Evolutionary conservation across 2,329 filamentous ascomycete genomes (phyloP), one percentile per base, ranked within the genome.

Genomic region (Coniochaeta pulveracea): DNA sequence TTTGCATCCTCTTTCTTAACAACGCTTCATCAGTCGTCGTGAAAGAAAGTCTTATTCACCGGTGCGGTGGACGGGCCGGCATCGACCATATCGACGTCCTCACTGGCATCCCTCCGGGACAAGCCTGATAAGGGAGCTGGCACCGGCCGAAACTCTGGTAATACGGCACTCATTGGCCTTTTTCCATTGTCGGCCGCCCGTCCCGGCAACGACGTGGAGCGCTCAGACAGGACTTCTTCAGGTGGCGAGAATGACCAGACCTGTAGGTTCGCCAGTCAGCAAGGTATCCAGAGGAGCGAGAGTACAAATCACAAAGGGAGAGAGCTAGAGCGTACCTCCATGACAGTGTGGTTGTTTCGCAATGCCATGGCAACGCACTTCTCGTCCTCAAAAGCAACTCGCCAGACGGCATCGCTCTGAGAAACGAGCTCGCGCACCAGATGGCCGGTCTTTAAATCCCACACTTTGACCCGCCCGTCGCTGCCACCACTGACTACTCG

Each of bases 401-500:
- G 74, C 91, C 91, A 98, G 1, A 98, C 91, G 11, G 89, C 88
- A 51, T 98, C 89, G 1, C 89, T 85, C 34, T 89, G 86, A 14
- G 81, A 78, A 29, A 33, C 89, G 26, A 98, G 72, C 57, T 98
- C 91, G 39, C 91, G 77, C 15, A 98, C 85, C 18, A 94, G 69
- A 37, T 84, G 80, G 4, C 91, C 91, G 3, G 85, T 91, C 57
- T 91, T 86, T 38, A 96, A 65, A 59, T 94, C 89, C 91, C 91
- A 98, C 35, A 98, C 88, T 59, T 96, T 98, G 43, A 98, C 91
- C 34, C 91, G 73, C n/a, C 91, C 91, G 57, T 98, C 91, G 47
- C 85, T 93, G 32, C 91, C 93, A 46, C 91, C 91, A 51, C 85
- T 94, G 36, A 98, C 88, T 39, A 98, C 91, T 35, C 91, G 75